Evolutionary conservation across 441 rosid species (phyloP), one percentile per base, ranked within the genome.

Genomic region (Pelargonium cotyledonis): DNA sequence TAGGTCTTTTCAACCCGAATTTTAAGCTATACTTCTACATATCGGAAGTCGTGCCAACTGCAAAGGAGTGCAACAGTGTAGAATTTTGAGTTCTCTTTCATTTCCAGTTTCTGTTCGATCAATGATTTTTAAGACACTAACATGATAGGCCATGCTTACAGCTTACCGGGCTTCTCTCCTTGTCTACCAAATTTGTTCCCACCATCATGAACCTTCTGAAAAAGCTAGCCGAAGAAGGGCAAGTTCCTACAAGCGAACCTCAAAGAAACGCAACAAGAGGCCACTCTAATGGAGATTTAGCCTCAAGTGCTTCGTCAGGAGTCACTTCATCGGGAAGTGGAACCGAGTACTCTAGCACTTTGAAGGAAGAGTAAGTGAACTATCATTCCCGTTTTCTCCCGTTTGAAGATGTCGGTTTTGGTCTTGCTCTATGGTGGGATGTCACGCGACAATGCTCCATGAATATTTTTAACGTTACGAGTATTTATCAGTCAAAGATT

Each of bases 171-270:
- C 86, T 95, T 65, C 71, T 95, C 63, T 85, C 97, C 70, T 75
- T 91, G 76, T 95, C 97, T 12, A 72, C 91, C 63, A 95, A 92
- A 78, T 79, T 95, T 78, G 71, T 95, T 72, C 99, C 99, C 60
- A 95, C 97, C 7, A 73, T 92, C 23, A 85, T 90, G 96, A 95
- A 92, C 80, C 89, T 95, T 74, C 78, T 95, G 5, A 86, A 58
- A 77, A 92, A 80, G 74, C 86, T 95, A n/a, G 95, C 96, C 0
- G 99, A 95, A 76, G 91, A 87, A 73, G 99, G 97, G 51, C 90
- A 86, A 72, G 99, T 96, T 57, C 91, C 94, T 8, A 75, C 86
- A 8, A 74, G 75, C 40, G 81, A 81, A 64, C 79, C 84, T 67
- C 84, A 73, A 73, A 73, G 80, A 65, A 18, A 57, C 21, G 62